phyloP scores from a whole-genome alignment of 805 yeast species.

The Teunomyces barrocoloradensis region DNA sequence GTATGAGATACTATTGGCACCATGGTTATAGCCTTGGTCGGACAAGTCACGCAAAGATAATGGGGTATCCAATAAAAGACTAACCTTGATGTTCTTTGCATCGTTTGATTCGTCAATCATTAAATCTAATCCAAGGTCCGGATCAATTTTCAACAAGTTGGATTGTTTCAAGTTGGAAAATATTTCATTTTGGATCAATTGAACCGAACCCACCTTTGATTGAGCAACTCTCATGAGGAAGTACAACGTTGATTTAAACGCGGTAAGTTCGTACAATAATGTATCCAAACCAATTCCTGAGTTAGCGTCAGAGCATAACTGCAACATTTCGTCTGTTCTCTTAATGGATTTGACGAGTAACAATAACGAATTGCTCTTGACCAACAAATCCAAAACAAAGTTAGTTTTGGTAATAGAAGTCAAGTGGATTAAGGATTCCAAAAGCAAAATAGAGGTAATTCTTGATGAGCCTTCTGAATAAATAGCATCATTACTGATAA shows the following conservation, averaged over 20 bases:
- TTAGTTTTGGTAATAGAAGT: slow-evolving; percentile 47
- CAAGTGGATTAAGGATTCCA: slow-evolving; percentile 64
- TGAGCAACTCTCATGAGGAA: slow-evolving; percentile 74
- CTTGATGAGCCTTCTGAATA: slow-evolving; percentile 75
- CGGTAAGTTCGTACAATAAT: slow-evolving; percentile 69
- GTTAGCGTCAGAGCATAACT: slow-evolving; percentile 27
- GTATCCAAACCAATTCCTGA: slow-evolving; percentile 47
- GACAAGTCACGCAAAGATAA: slow-evolving; percentile 26
- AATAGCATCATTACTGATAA: slow-evolving; percentile 74
- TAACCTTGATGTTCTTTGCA: slow-evolving; percentile 35
- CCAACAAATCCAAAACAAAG: slow-evolving; percentile 58
- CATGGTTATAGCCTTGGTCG: slow-evolving; percentile 9
- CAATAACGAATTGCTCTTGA: slow-evolving; percentile 62
- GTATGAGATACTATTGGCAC: slow-evolving; percentile 42
- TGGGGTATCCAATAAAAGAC: slow-evolving; percentile 54
- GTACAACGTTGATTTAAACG: slow-evolving; percentile 68
- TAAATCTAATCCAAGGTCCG: slow-evolving; percentile 70
- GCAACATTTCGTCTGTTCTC: slow-evolving; percentile 63
- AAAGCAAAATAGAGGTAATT: slow-evolving; percentile 68
- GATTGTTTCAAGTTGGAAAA: slow-evolving; percentile 60
- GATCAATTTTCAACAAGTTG: slow-evolving; percentile 62
- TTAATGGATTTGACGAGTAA: slow-evolving; percentile 65
- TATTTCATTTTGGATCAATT: slow-evolving; percentile 69
- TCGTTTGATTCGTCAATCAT: slow-evolving; percentile 32
- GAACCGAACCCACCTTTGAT: slow-evolving; percentile 72